phyloP scores from a whole-genome alignment of 345 rosid genomes.

The rapeseed (Brassica napus) region DNA sequence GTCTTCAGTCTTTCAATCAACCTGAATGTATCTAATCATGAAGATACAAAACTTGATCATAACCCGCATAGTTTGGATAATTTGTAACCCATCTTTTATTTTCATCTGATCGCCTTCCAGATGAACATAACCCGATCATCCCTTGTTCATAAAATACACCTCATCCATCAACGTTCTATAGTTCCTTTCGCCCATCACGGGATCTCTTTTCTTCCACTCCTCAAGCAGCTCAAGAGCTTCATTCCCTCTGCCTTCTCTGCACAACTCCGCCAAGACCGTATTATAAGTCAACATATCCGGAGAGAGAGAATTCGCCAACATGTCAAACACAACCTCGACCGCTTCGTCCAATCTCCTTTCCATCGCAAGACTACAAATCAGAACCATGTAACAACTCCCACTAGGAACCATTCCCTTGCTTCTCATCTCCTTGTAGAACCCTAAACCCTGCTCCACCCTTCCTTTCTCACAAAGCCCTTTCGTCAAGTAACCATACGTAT shows the following conservation, averaged over 20 bases:
- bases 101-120: not conserved
- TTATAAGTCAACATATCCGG: slow-evolving; percentile 81
- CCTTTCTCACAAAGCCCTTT: slow-evolving; percentile 90
- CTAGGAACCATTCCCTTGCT: slow-evolving; percentile 57
- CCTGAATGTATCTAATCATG: not conserved
- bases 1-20: slow-evolving; percentile 8
- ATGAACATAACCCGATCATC: slow-evolving; percentile 34
- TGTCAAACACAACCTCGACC: slow-evolving; percentile 50
- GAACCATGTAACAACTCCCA: slow-evolving; percentile 65
- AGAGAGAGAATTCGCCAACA: slow-evolving; percentile 64
- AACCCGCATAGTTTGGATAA: not conserved
- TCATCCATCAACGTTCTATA: slow-evolving; percentile 58
- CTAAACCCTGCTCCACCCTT: slow-evolving; percentile 62
- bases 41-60: slow-evolving; percentile 13
- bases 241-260: slow-evolving; percentile 61
- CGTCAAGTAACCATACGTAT: slow-evolving; percentile 62
- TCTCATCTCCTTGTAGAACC: slow-evolving; percentile 78
- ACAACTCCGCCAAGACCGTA: slow-evolving; percentile 74
- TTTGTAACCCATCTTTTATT: not conserved
- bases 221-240: slow-evolving; percentile 77
- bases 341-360: slow-evolving; percentile 58
- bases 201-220: slow-evolving; percentile 68
- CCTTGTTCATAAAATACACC: slow-evolving; percentile 48
- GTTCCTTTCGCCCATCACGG: slow-evolving; percentile 67
- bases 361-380: slow-evolving; percentile 82